Evolutionary conservation across 768 basidiomycete species (phyloP), one percentile per base, ranked within the genome.

Genomic region (Inosperma sp.): DNA sequence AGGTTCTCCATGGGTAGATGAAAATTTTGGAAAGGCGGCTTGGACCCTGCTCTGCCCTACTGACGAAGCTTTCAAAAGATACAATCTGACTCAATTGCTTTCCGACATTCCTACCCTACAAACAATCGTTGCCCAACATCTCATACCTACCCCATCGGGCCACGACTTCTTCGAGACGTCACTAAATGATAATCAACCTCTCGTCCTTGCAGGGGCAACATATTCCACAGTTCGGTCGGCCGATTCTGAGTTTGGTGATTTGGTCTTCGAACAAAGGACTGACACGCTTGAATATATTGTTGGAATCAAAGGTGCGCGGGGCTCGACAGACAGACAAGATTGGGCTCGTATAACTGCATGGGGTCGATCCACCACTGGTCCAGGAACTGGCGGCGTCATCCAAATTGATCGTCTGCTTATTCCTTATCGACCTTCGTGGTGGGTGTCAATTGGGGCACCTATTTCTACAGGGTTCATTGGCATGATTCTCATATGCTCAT

Each of bases 41-140:
- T 98, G 94, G 85, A 95, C 93, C 2, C 67, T 99, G 4, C 75
- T 99, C 17, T 93, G 89, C 57, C 96, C 96, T 3, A 81, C 83
- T 5, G 96, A 99, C 61, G 85, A 87, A 51, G 93, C 95, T 0
- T 96, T 98, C 77, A 86, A 92, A 63, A 71, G 79, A 17, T 69
- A 87, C 65, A 94, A 98, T 69, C 67, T 98, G 51, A 93, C 93
- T 0, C 65, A 69, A 52, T 66, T 93, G 19, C 84, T 83, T 55
- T 76, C 75, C 22, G 77, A 90, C 60, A 52, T 67, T 9, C 74
- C 79, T 3, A 60, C 59, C 6, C 70, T 91, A 41, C 76, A 73
- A 46, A 71, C 65, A 7, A 78, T 92, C 21, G 86, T 91, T 52
- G 68, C 76, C 37, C 91, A 93, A 62, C 90, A 91, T 66, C 75